Conservation (phyloP, 192 early-diverging fungal genomes). For the Rhizophlyctis rosea region DNA sequence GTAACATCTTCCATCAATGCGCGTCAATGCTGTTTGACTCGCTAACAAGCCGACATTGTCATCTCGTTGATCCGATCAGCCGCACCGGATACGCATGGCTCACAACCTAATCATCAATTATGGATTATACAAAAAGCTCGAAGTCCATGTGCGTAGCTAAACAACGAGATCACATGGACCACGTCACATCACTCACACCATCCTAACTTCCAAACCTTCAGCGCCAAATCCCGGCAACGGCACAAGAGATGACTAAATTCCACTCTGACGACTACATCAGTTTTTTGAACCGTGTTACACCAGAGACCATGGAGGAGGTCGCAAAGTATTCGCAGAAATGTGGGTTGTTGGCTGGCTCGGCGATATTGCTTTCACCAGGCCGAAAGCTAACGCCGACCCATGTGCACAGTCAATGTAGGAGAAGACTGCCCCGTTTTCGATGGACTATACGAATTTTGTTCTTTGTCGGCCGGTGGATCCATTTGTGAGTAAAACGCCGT, state of each 20-base stretch:
- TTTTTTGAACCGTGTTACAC: constrained; percentile 74
- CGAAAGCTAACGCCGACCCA: constrained; percentile 56
- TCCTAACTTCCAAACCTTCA: no score
- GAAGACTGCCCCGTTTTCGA: constrained; percentile 99
- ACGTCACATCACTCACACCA: no score
- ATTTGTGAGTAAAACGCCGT: constrained; percentile 41
- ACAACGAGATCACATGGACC: no score
- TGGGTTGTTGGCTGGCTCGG: constrained; percentile 16
- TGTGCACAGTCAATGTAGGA: constrained; percentile 74
- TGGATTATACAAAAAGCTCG: constrained; percentile 86
- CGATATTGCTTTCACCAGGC: no score
- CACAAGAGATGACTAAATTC: constrained; percentile 88
- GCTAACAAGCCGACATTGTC: constrained; percentile 1
- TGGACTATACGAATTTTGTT: constrained; percentile 94
- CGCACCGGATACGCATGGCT: constrained; percentile 88
- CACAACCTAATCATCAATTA: constrained; percentile 93
- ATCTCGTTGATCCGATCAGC: constrained; percentile 52
- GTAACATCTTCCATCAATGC: constrained; percentile 2
- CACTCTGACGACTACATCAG: constrained; percentile 96
- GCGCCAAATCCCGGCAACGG: constrained; percentile 81
- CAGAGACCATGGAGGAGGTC: constrained; percentile 50
- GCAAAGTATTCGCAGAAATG: constrained; percentile 48
- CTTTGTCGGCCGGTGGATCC: constrained; percentile 86
- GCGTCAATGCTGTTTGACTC: neutral
- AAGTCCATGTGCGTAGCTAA: constrained; percentile 45